A percentile compares a stretch with the other conserved stretches of the same genome.
Conservation (phyloP, 257 asterid species). For the Solanum medicagineum region DNA sequence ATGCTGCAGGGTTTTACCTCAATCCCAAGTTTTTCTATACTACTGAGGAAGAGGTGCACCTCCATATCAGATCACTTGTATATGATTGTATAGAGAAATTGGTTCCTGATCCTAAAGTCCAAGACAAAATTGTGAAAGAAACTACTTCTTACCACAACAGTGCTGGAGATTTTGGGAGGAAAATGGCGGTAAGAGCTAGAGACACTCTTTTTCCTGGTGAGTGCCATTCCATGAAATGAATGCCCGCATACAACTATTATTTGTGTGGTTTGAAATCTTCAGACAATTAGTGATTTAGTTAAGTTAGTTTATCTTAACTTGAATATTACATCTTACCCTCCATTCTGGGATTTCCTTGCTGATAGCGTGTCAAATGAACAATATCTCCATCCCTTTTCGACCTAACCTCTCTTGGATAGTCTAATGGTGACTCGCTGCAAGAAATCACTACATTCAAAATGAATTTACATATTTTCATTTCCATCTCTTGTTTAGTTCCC, state of each 20-base stretch:
- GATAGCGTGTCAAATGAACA: background rate
- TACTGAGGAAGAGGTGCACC: constrained; percentile 67
- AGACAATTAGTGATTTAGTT: constrained; percentile 8
- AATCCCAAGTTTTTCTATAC: constrained; percentile 85
- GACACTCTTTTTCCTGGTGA: constrained; percentile 72
- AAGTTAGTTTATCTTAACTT: background rate
- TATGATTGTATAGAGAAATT: constrained; percentile 83
- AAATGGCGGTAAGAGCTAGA: constrained; percentile 91
- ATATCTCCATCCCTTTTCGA: background rate
- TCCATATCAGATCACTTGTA: constrained; percentile 56
- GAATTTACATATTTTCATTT: background rate
- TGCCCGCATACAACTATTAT: background rate
- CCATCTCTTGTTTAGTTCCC: background rate
- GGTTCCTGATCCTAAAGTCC: constrained; percentile 62
- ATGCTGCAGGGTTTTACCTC: constrained; percentile 85
- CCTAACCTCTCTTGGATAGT: background rate
- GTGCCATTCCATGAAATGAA: constrained; percentile 9
- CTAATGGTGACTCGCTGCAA: background rate
- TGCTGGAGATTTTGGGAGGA: constrained; percentile 87
- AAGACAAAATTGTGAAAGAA: constrained; percentile 81
- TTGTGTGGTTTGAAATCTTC: constrained; percentile 2
- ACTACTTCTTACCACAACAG: constrained; percentile 58
- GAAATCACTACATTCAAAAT: background rate
- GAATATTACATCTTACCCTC: background rate
- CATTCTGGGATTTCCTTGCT: background rate